phyloP scores from a whole-genome alignment of 345 rosid species.

The Eucalyptus rudis region DNA sequence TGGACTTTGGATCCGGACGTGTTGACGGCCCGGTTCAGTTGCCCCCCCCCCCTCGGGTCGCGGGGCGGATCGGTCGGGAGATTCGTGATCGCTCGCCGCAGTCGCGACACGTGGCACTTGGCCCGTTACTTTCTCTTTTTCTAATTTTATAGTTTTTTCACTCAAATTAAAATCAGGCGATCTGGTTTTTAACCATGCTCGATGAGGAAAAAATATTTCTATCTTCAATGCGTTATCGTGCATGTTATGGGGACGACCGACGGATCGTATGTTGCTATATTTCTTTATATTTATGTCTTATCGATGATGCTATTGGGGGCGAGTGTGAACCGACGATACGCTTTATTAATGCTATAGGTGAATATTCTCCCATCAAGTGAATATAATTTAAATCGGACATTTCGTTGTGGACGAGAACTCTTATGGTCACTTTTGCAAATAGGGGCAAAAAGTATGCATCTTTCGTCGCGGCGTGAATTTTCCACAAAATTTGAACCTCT shows the following conservation, averaged over 20 bases:
- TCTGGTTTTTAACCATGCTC: neutral
- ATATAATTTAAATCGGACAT: neutral
- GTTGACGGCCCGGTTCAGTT: neutral
- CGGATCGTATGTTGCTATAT: too few species aligned
- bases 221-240: neutral
- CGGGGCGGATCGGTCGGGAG: neutral
- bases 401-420: neutral
- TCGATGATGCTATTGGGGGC: neutral
- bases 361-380: neutral
- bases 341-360: neutral
- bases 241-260: accelerated
- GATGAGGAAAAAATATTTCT: neutral
- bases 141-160: too few species aligned
- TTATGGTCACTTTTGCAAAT: neutral
- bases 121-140: neutral
- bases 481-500: neutral
- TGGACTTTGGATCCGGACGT: neutral
- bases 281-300: too few species aligned
- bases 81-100: neutral
- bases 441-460: neutral
- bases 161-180: neutral
- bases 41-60: neutral
- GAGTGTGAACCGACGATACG: accelerated
- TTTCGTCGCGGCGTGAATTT: neutral
- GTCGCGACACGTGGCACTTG: neutral